phyloP scores from a whole-genome alignment of 345 rosid genomes.

The Salix purpurea region DNA sequence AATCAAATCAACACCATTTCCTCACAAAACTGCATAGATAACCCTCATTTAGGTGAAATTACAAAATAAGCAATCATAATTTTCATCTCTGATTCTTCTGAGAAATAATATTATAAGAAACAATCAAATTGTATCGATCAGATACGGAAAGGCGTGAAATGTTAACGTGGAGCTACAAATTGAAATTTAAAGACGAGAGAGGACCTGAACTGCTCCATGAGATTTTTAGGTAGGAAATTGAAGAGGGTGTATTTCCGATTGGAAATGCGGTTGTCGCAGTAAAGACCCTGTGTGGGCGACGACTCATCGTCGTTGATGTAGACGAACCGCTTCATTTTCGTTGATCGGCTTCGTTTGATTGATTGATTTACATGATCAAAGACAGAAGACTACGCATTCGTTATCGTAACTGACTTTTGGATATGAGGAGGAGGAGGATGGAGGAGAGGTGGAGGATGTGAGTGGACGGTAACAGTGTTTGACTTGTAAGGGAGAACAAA shows the following conservation, averaged over 20 bases:
- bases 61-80: no score
- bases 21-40: not conserved
- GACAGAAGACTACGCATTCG: not conserved
- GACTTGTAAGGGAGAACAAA: not conserved
- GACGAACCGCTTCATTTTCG: slow-evolving; percentile 79
- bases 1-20: not conserved
- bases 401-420: not conserved
- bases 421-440: no score
- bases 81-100: no score
- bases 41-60: no score
- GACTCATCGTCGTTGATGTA: slow-evolving; percentile 81
- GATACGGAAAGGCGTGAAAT: no score
- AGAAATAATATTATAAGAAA: no score
- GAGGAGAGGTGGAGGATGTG: not conserved
- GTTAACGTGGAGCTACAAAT: not conserved
- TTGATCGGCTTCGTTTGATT: slow-evolving; percentile 15
- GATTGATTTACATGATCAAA: slow-evolving; percentile 5
- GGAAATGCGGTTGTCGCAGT: slow-evolving; percentile 80
- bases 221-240: slow-evolving; percentile 89
- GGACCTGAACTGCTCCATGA: slow-evolving; percentile 96
- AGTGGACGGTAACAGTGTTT: not conserved
- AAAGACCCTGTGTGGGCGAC: slow-evolving; percentile 53
- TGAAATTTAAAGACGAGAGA: not conserved
- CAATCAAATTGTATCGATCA: no score
- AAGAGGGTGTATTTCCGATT: slow-evolving; percentile 79